Conservation (phyloP, 345 rosid species). For the Nasturtium officinale region DNA sequence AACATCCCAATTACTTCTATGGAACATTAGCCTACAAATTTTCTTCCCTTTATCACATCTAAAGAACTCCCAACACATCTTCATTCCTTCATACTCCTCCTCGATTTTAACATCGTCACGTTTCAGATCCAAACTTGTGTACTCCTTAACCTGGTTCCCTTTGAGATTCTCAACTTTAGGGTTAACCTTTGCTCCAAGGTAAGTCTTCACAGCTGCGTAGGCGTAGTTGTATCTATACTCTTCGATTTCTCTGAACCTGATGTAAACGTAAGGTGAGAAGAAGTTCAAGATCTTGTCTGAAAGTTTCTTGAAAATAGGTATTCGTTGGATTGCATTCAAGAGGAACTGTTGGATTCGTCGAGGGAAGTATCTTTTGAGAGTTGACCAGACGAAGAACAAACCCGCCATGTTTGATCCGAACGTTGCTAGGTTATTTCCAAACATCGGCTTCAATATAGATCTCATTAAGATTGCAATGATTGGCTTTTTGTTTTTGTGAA, state of each 20-base stretch:
- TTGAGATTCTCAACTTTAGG: conserved; percentile 31
- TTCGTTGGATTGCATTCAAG: conserved; percentile 20
- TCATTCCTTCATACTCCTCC: conserved; percentile 34
- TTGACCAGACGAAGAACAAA: conserved; percentile 52
- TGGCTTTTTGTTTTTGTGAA: not conserved
- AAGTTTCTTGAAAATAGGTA: conserved; percentile 41
- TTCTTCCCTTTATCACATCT: not conserved
- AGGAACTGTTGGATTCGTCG: conserved; percentile 16
- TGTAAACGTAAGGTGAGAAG: conserved; percentile 52
- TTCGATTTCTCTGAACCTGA: conserved; percentile 54
- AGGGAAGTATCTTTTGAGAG: conserved; percentile 38
- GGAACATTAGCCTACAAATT: conserved; percentile 48
- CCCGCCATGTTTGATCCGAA: conserved; percentile 41
- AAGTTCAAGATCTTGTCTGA: conserved; percentile 38
- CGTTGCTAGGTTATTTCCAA: conserved; percentile 14
- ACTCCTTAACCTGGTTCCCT: conserved; percentile 16
- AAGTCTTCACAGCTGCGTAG: conserved; percentile 52
- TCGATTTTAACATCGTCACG: conserved; percentile 14
- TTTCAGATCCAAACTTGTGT: conserved; percentile 20
- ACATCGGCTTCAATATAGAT: conserved; percentile 24
- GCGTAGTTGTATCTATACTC: conserved; percentile 52
- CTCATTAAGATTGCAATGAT: not conserved
- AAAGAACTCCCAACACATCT: conserved; percentile 28
- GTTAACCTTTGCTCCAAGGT: conserved; percentile 46
- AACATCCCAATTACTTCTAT: conserved; percentile 43